These are phyloP conservation scores for Epichloe brachyelytri DNA, from an alignment of 2,329 filamentous ascomycete genomes.

Conservation along the genomic window DNA sequence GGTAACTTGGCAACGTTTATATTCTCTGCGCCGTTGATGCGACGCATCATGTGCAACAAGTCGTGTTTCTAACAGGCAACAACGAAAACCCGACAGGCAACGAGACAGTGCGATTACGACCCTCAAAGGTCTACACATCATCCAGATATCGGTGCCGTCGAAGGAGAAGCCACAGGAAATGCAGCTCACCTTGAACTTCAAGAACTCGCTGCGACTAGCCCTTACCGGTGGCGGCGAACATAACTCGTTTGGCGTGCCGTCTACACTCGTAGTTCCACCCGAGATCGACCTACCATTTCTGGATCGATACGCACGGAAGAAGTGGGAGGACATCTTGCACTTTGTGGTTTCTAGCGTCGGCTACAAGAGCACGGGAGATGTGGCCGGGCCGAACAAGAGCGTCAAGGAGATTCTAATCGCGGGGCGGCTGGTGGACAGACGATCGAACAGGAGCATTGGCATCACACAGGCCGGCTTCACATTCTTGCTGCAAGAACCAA, in stretches of 20 bases:
- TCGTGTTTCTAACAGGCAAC: background rate
- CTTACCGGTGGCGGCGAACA: constrained; percentile 78
- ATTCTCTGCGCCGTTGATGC: background rate
- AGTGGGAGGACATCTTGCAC: constrained; percentile 94
- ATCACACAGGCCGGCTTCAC: constrained; percentile 93
- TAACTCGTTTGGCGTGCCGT: constrained; percentile 83
- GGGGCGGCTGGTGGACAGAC: constrained; percentile 64
- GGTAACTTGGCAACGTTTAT: constrained; percentile 10
- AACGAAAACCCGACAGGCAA: constrained; percentile 35
- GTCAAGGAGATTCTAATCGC: constrained; percentile 75
- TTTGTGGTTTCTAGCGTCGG: constrained; percentile 78
- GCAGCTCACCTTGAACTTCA: constrained; percentile 69
- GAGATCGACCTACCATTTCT: constrained; percentile 59
- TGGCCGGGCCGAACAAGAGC: constrained; percentile 50
- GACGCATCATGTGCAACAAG: background rate
- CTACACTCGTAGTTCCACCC: constrained; percentile 45
- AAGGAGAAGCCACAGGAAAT: constrained; percentile 58
- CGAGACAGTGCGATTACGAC: constrained; percentile 75
- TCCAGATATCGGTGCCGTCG: constrained; percentile 49
- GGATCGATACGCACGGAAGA: constrained; percentile 71
- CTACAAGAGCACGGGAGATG: constrained; percentile 32
- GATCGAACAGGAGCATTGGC: constrained; percentile 50
- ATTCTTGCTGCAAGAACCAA: constrained; percentile 87
- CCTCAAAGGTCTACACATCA: constrained; percentile 75
- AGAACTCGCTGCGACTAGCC: constrained; percentile 68